Evolutionary conservation across 2,329 filamentous ascomycete genomes (phyloP), one percentile per base, ranked within the genome.

Genomic region (Rhinocladiella mackenziei): DNA sequence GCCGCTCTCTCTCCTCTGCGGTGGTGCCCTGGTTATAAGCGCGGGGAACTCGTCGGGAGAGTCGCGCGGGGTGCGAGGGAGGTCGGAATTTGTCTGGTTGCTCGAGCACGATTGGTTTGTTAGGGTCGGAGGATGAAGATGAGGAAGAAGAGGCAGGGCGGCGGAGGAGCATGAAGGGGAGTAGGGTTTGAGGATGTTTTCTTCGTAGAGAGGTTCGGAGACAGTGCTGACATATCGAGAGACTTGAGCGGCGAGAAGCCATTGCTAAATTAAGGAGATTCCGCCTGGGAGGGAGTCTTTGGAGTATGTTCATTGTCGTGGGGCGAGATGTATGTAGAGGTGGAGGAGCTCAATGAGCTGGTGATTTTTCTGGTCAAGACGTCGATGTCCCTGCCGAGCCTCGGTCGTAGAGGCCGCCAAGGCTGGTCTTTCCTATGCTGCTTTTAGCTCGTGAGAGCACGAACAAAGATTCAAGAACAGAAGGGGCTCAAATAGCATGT

Each of bases 61-160:
- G 75, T 5, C 84, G 75, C 15, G 84, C 72, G 9, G 85, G 83
- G 65, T 97, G 92, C 0, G 91, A 97, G 0, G 92, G 92, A 2
- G 92, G 91, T 35, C 86, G 86, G 74, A 95, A 97, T 63, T 83
- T 85, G 59, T 85, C 77, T 17, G 91, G 91, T 66, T 96, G 88
- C 58, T 86, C 86, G 54, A 98, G 81, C 4, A 88, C 77, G 50
- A 82, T 75, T 25, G 79, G 77, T 60, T 83, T 84, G 26, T 20
- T 18, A 23, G 14, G 50, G 18, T 4, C 4, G 14, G 2, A 33
- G 35, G 38, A 19, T 26, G 39, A 23, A 14, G 39, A 13, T 7
- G 49, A 37, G 20, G 43, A 39, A 5, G 48, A 46, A 9, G 41
- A 51, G 25, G 50, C 33, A 4, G 47, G 33, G 15, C 44, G 44